Base-by-base conservation (phyloP, 805 yeast species). In the Clavispora phyllophila region DNA sequence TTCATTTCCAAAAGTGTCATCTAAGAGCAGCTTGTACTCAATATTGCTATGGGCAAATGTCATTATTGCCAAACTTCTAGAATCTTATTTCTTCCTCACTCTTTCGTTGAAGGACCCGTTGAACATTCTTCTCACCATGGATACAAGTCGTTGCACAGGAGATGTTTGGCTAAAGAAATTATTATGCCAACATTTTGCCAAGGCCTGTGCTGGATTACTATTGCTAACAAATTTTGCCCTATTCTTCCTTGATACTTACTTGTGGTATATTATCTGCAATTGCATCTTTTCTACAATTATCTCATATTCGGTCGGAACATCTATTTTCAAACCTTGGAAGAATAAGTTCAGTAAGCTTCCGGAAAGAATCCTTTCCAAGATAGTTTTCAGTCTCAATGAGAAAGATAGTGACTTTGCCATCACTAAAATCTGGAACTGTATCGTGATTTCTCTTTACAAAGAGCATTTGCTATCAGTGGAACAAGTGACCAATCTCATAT, bases 211-310 rank as follows among this genome's bases (percentile, higher is more conserved):
- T 37, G 46, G 47, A 1, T 40, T 66, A 20, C 51, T 66, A 10
- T 51, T 50, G 27, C 28, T 58, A 9, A 55, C 66, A 0, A 58
- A 65, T 43, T 50, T 66, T 41, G 54, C 63, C 13, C 48, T 66
- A n/a, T 66, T 65, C 43, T 64, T 66, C 44, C 54, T 66, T 5
- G 72, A 66, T 43, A 64, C 72, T 4, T 66, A 66, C 37, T 55
- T 65, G n/a, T 66, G 72, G 72, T 66, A 66, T 49, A 56, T 65
- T 26, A 58, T 66, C 29, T 56, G 65, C 51, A 65, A 63, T 46
- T 62, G 69, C 40, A 35, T 65, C 5, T 62, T 66, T 44, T 63
- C 70, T 5, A 57, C 63, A 4, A 55, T 51, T 2, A 47, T 65
- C 19, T 62, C 70, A 13, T 61, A 61, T 46, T 54, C 62, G 7